These are phyloP conservation scores for Lodderomyces pseudojiufengensis DNA, from an alignment of 1,139 yeast species.

Conservation along the genomic window DNA sequence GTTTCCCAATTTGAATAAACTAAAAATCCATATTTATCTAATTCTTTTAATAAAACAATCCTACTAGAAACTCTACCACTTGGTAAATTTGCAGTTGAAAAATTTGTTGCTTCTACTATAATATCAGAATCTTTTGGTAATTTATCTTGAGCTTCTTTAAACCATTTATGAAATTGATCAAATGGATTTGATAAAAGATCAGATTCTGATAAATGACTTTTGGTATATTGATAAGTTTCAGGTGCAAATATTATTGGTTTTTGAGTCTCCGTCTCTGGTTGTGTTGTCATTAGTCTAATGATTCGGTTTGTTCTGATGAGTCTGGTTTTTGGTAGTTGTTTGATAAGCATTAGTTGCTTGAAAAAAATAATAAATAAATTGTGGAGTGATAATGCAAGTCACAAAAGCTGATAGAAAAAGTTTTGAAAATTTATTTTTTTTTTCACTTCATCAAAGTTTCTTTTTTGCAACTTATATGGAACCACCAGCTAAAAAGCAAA, in stretches of 20 bases:
- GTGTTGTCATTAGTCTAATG: neutral
- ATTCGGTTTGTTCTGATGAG: constrained; percentile 1
- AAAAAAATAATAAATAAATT: too few relatives aligned
- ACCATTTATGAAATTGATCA: constrained; percentile 80
- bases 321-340: neutral
- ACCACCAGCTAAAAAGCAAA: constrained; percentile 8
- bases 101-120: constrained; percentile 75
- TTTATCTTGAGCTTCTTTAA: constrained; percentile 61
- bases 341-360: too few relatives aligned
- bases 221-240: constrained; percentile 82
- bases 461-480: neutral
- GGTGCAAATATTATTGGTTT: constrained; percentile 63
- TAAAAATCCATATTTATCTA: constrained; percentile 82
- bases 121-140: constrained; percentile 36
- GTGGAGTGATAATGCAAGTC: too few relatives aligned
- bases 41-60: constrained; percentile 80
- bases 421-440: too few relatives aligned
- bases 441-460: too few relatives aligned
- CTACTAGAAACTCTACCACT: constrained; percentile 85
- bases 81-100: constrained; percentile 85
- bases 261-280: constrained; percentile 15
- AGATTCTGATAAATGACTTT: constrained; percentile 53
- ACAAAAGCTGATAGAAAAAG: too few relatives aligned
- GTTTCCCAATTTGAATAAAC: constrained; percentile 89
- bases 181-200: constrained; percentile 63